phyloP scores from a whole-genome alignment of 2,329 filamentous ascomycete genomes.

The Alternaria triticina region DNA sequence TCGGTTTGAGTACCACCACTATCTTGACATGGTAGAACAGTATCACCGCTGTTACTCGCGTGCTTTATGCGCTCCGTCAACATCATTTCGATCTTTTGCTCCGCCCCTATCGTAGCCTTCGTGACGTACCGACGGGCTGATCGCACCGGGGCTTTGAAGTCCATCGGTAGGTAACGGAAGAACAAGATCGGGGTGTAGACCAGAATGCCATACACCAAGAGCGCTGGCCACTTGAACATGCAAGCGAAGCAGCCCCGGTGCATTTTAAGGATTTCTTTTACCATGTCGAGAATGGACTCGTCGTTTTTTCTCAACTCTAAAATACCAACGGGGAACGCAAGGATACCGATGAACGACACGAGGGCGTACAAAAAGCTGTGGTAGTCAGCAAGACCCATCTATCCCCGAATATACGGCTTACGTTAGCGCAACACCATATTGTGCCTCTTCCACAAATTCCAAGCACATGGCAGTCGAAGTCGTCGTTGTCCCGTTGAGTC shows the following conservation, averaged over 20 bases:
- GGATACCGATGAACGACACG: conserved; percentile 18
- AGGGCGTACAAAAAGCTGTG: conserved; percentile 16
- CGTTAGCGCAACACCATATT: conserved; percentile 26
- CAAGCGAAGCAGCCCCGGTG: neutral
- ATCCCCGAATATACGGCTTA: conserved; percentile 6
- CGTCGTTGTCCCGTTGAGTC: conserved; percentile 27
- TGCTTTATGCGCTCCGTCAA: conserved; percentile 12
- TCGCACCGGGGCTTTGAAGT: conserved; percentile 22
- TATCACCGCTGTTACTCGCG: neutral
- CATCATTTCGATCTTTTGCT: conserved; percentile 17
- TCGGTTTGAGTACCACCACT: conserved; percentile 2
- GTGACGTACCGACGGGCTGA: conserved; percentile 19
- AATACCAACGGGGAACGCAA: conserved; percentile 6
- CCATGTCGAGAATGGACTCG: neutral
- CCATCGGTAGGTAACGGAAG: conserved; percentile 27
- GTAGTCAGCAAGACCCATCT: neutral
- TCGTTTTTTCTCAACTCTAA: neutral
- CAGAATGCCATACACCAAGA: conserved; percentile 1
- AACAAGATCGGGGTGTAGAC: conserved; percentile 14
- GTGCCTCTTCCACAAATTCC: conserved; percentile 29
- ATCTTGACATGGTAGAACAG: conserved; percentile 2
- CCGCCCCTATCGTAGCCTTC: conserved; percentile 22
- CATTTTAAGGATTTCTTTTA: neutral
- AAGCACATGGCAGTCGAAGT: conserved; percentile 28
- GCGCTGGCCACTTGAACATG: conserved; percentile 1